Conservation (phyloP, 768 basidiomycete species). For the Boletus speciosus region DNA sequence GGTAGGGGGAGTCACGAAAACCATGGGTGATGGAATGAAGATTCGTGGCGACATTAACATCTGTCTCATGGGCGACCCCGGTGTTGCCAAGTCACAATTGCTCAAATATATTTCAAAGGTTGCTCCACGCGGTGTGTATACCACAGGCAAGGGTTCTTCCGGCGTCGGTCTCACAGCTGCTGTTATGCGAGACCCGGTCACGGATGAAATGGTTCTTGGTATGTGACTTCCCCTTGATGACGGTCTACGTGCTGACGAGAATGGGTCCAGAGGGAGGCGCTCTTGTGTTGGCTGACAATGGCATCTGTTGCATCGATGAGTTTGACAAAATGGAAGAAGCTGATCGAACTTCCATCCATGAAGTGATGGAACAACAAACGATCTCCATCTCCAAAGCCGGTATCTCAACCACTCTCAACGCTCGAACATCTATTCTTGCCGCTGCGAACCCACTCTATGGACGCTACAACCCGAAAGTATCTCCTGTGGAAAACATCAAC, state of each 20-base stretch:
- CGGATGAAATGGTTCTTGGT: conserved; percentile 99
- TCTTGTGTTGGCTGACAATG: conserved; percentile 97
- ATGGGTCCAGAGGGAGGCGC: conserved; percentile 85
- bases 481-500: conserved; percentile 99
- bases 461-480: conserved; percentile 96
- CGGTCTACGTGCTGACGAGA: conserved; percentile 7
- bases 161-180: conserved; percentile 98
- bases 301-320: conserved; percentile 99
- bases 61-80: conserved; percentile 99
- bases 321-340: conserved; percentile 99
- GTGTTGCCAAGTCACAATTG: conserved; percentile 96
- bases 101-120: conserved; percentile 99
- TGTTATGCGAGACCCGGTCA: conserved; percentile 98
- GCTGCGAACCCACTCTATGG: conserved; percentile 98
- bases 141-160: conserved; percentile 97
- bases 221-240: conserved; percentile 29
- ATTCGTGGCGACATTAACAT: conserved; percentile 97
- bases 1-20: conserved; percentile 94
- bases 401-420: conserved; percentile 97
- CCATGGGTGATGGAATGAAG: conserved; percentile 96
- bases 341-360: conserved; percentile 97
- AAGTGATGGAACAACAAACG: conserved; percentile 99
- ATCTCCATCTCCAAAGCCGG: conserved; percentile 99
- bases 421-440: conserved; percentile 94
- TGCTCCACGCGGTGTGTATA: conserved; percentile 96